Conservation (phyloP, 352 stramenopile species). For the Phytophthora hybrid region DNA sequence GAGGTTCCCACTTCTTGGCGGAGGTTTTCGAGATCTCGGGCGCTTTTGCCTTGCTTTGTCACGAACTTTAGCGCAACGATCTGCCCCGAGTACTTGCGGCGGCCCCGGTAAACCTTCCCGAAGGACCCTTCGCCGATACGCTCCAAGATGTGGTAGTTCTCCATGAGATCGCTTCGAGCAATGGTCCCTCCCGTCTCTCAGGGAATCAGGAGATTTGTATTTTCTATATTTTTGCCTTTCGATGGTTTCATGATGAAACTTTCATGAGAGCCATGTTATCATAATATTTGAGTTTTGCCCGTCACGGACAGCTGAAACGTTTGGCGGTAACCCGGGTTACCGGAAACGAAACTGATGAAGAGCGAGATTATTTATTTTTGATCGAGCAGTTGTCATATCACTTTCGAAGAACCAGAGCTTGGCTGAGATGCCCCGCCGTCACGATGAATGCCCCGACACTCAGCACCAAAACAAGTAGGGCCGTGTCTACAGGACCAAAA, state of each 20-base stretch:
- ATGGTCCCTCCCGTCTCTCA: neutral
- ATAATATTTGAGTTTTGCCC: too few relatives aligned
- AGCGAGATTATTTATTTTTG: too few relatives aligned
- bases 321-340: too few relatives aligned
- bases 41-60: conserved; percentile 92
- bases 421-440: too few relatives aligned
- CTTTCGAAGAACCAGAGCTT: too few relatives aligned
- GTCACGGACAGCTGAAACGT: neutral
- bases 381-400: too few relatives aligned
- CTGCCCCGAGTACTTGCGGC: conserved; percentile 88
- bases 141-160: conserved; percentile 95
- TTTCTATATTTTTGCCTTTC: conserved; percentile 10
- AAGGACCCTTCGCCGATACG: conserved; percentile 93
- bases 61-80: conserved; percentile 96
- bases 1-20: conserved; percentile 81
- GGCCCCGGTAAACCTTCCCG: conserved; percentile 85
- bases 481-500: too few relatives aligned
- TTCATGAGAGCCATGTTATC: too few relatives aligned
- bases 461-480: too few relatives aligned
- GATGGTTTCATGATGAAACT: too few relatives aligned
- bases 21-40: conserved; percentile 91
- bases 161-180: conserved; percentile 51
- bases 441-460: too few relatives aligned
- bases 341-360: too few relatives aligned
- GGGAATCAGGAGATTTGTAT: neutral